Evolutionary conservation across 495 filamentous ascomycete genomes (phyloP).

Genomic region (Penicillium canariense): DNA sequence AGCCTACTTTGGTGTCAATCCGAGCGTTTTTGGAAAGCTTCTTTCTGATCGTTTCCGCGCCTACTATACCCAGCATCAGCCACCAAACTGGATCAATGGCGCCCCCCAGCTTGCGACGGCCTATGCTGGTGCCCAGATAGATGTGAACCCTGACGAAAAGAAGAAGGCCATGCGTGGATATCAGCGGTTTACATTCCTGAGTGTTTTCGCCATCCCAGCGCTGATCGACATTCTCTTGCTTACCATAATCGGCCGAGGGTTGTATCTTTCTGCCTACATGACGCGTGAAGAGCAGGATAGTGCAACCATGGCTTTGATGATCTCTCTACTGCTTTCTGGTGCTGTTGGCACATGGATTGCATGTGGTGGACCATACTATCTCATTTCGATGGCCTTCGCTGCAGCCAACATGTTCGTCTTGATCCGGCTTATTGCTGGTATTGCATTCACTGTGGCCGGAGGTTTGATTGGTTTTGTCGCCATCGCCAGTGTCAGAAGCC

Average conservation of each 20-base stretch:
- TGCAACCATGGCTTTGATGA: slow-evolving; percentile 57
- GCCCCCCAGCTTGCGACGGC: slow-evolving; percentile 50
- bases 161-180: slow-evolving; percentile 45
- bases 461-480: slow-evolving; percentile 51
- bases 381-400: slow-evolving; percentile 58
- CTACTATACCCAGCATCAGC: slow-evolving; percentile 49
- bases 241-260: slow-evolving; percentile 54
- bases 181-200: slow-evolving; percentile 55
- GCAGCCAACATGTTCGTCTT: slow-evolving; percentile 61
- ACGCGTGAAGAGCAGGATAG: slow-evolving; percentile 45
- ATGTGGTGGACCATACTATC: slow-evolving; percentile 58
- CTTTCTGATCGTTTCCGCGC: slow-evolving; percentile 52
- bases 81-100: slow-evolving; percentile 52
- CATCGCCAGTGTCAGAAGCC: slow-evolving; percentile 37
- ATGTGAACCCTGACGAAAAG: slow-evolving; percentile 51
- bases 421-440: slow-evolving; percentile 55
- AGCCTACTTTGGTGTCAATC: slow-evolving; percentile 55
- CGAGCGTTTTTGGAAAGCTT: slow-evolving; percentile 54
- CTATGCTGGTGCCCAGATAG: slow-evolving; percentile 54
- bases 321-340: slow-evolving; percentile 54
- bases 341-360: slow-evolving; percentile 60
- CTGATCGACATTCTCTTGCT: slow-evolving; percentile 59
- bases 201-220: slow-evolving; percentile 60
- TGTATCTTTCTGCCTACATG: slow-evolving; percentile 59
- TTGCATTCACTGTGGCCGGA: slow-evolving; percentile 50